Conservation (phyloP, 768 basidiomycete genomes). For the Strobilomyces dryophilus region DNA sequence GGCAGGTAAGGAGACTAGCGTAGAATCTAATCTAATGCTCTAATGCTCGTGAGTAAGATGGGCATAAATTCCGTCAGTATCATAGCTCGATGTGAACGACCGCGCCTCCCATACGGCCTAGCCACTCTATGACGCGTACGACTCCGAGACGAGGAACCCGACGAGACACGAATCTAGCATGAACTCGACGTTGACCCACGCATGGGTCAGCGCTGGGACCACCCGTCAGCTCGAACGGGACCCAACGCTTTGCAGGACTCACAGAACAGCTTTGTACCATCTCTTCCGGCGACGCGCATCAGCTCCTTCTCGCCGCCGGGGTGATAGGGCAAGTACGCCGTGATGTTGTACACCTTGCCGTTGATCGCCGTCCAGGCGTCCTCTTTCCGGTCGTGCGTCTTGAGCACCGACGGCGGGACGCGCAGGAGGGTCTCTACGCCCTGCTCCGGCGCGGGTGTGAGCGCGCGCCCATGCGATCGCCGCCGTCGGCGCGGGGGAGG, state of each 20-base stretch:
- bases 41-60: background rate
- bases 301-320: constrained; percentile 93
- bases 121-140: constrained; percentile 34
- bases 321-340: constrained; percentile 86
- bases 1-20: background rate
- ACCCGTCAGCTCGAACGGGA: constrained; percentile 1
- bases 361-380: constrained; percentile 94
- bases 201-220: constrained; percentile 76
- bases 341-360: constrained; percentile 96
- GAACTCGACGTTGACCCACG: constrained; percentile 95
- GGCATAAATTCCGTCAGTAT: constrained; percentile 5
- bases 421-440: constrained; percentile 66
- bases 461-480: too few species aligned
- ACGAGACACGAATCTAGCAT: constrained; percentile 94
- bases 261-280: constrained; percentile 95
- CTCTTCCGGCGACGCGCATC: constrained; percentile 91
- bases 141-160: constrained; percentile 81
- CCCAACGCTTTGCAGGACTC: constrained; percentile 23
- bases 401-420: constrained; percentile 73
- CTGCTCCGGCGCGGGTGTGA: constrained; percentile 33
- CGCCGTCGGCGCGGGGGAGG: background rate
- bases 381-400: constrained; percentile 72
- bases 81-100: background rate
- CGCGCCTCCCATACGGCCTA: background rate
- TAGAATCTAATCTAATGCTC: background rate